These are phyloP conservation scores for Stygiomarasmius scandens DNA, from an alignment of 1,284 basidiomycete species.

Conservation along the genomic window DNA sequence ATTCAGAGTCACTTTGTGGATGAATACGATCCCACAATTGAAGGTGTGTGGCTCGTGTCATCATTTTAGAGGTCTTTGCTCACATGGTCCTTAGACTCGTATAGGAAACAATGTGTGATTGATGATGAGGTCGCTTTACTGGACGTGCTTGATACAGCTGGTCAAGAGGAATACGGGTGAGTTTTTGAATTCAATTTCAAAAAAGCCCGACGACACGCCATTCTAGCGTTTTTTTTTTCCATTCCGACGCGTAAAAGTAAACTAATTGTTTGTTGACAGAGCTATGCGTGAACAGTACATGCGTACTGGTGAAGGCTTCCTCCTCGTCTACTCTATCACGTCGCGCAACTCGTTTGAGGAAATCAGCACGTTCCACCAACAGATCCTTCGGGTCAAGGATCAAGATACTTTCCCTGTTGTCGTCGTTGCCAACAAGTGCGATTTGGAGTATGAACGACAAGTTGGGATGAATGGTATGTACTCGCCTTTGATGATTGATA, in stretches of 20 bases:
- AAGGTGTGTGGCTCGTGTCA: constrained; percentile 51
- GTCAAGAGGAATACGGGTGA: constrained; percentile 98
- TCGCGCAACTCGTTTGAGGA: constrained; percentile 98
- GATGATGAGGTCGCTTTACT: constrained; percentile 97
- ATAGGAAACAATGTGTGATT: constrained; percentile 95
- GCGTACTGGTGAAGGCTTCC: constrained; percentile 97
- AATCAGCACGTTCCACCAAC: constrained; percentile 97
- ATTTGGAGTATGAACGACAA: constrained; percentile 97
- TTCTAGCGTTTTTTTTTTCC: not conserved
- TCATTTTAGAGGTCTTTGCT: not conserved
- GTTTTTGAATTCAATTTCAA: constrained; percentile 34
- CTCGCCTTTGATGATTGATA: not conserved
- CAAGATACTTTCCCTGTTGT: constrained; percentile 98
- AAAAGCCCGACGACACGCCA: not conserved
- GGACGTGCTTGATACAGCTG: constrained; percentile 98
- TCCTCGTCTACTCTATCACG: constrained; percentile 98
- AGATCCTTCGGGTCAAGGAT: constrained; percentile 96
- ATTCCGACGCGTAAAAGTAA: not conserved
- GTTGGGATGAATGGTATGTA: constrained; percentile 91
- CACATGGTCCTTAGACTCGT: constrained; percentile 67
- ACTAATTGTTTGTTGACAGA: constrained; percentile 41
- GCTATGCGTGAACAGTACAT: constrained; percentile 99
- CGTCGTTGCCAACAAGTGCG: constrained; percentile 98
- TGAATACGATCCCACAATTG: constrained; percentile 98
- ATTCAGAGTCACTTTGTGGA: constrained; percentile 97